These are phyloP conservation scores for Gloeophyllum trabeum DNA, from an alignment of 768 basidiomycete species.

Conservation along the genomic window DNA sequence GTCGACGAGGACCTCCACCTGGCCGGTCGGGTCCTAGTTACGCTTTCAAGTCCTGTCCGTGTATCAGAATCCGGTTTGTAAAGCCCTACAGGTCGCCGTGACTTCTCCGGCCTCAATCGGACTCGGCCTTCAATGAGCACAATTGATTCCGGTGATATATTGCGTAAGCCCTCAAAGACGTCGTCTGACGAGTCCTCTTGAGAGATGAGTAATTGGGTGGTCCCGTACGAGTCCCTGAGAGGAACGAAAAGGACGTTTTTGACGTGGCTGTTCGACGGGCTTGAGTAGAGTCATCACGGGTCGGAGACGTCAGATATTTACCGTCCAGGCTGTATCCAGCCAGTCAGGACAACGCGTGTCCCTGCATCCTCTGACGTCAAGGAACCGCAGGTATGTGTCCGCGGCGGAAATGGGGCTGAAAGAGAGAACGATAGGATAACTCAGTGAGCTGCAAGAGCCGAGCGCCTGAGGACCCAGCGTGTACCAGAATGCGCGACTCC, in stretches of 20 bases:
- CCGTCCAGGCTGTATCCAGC: conserved; percentile 80
- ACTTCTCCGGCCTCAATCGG: conserved; percentile 46
- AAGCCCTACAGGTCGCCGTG: conserved; percentile 40
- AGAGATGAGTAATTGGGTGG: conserved; percentile 66
- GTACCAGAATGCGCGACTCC: neutral
- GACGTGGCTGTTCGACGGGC: too few relatives aligned
- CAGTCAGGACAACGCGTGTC: conserved; percentile 55
- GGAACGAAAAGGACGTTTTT: conserved; percentile 77
- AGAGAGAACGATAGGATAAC: neutral
- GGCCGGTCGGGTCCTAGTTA: conserved; percentile 48
- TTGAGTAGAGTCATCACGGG: conserved; percentile 11
- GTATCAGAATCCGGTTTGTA: conserved; percentile 6
- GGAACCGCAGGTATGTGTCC: conserved; percentile 56
- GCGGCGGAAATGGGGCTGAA: conserved; percentile 43
- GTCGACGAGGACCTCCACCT: conserved; percentile 72
- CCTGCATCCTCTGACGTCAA: conserved; percentile 43
- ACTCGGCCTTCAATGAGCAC: conserved; percentile 70
- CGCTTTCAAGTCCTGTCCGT: conserved; percentile 5
- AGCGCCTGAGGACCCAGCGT: neutral
- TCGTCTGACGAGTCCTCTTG: conserved; percentile 15
- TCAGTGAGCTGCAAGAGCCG: neutral
- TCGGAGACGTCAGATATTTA: conserved; percentile 23
- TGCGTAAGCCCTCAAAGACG: conserved; percentile 34
- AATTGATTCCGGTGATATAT: conserved; percentile 67
- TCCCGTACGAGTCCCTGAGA: conserved; percentile 69